These are phyloP conservation scores for Solanum hybrid DNA, from an alignment of 305 asterid genomes.

Conservation along the genomic window DNA sequence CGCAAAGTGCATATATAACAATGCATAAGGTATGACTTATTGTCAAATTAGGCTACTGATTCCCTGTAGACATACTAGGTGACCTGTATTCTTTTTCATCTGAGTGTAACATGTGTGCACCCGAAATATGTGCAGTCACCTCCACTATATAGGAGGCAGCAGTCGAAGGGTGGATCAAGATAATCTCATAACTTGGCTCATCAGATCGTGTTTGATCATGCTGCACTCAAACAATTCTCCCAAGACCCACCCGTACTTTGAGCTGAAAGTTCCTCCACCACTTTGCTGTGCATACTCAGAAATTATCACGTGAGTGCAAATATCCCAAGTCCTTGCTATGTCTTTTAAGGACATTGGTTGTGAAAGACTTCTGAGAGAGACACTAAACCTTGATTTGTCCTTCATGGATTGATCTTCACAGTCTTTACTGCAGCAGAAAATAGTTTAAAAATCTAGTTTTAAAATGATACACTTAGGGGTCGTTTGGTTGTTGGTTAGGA, in stretches of 20 bases:
- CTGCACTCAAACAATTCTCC: slow-evolving; percentile 22
- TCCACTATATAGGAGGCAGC: not conserved
- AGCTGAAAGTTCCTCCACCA: slow-evolving; percentile 48
- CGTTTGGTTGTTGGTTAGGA: not conserved
- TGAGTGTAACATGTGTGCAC: not conserved
- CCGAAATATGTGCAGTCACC: not conserved
- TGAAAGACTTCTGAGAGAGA: slow-evolving; percentile 23
- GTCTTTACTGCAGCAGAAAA: slow-evolving; percentile 18
- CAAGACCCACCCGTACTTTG: slow-evolving; percentile 46
- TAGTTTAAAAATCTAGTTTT: not conserved
- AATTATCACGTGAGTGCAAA: slow-evolving; percentile 29
- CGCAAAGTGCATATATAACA: not conserved
- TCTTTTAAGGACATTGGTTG: slow-evolving; percentile 33
- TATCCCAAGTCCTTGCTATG: slow-evolving; percentile 47
- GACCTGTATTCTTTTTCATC: not conserved
- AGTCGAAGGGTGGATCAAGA: not conserved
- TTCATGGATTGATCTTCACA: slow-evolving; percentile 27
- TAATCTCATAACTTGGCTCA: not conserved
- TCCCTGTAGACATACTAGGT: not conserved
- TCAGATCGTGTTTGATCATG: not conserved
- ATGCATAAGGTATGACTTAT: not conserved
- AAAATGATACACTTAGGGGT: not conserved
- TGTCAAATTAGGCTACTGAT: not conserved
- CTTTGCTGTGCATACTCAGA: slow-evolving; percentile 25
- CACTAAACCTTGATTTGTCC: slow-evolving; percentile 31